Evolutionary conservation across 176 grass and related monocot species (phyloP), one percentile per base, ranked within the genome.

Genomic region (Rhynchospora breviuscula): DNA sequence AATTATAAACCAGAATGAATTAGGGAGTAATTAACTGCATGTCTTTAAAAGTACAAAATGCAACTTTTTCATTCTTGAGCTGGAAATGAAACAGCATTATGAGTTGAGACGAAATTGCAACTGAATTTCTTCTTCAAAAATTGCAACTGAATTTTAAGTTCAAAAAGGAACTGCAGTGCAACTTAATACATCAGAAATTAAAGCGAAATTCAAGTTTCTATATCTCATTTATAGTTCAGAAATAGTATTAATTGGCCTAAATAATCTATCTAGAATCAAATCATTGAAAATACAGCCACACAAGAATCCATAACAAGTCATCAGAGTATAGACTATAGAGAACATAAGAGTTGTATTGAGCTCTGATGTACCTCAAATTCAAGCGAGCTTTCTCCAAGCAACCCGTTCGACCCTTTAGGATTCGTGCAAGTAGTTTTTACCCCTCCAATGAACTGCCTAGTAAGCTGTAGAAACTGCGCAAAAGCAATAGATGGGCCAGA

Each of bases 281-380:
- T 48, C 45, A 22, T 51, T 13, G n/a, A 51, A 73, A 51, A 73
- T 23, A 17, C 69, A 73, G 29, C 11, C 47, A 79, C 14, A 46
- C 13, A 8, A 65, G 44, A 81, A 33, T 44, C 6, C 31, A 63
- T 59, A 81, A 81, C 17, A 63, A 26, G 64, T 64, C n/a, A 64
- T 23, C 59, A 49, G 35, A 64, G 35, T 21, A 25, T 18, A 49
- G 35, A 64, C n/a, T 21, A 25, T 18, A 67, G 26, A 10, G 10
- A 68, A 82, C 23, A 66, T 10, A 68, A 82, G 29, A 80, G 19
- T 63, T 48, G 45, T 31, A 66, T 66, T 19, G 14, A 82, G 18
- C 44, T 49, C 21, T 52, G 18, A 52, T n/a, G 2, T 82, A 82
- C 80, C 80, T 82, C 59, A 82, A 82, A 82, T 82, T 40, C 80